Base-by-base conservation (phyloP, 768 basidiomycete genomes). In the Xerocomellus intermedius region DNA sequence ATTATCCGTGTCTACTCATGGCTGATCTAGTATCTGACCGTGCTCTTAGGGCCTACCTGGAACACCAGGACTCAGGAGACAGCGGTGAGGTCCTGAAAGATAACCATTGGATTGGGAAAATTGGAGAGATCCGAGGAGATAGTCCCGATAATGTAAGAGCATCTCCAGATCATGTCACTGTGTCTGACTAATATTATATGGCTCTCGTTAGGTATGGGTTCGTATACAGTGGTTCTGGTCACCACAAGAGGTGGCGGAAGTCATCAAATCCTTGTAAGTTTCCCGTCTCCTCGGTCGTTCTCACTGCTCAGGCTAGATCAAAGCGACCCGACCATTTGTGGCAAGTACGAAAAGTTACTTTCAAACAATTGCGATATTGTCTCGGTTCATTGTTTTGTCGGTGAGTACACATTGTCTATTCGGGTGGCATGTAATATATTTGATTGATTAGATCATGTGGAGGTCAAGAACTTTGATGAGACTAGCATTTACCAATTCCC, bases 141-240 rank as follows among this genome's bases (percentile, higher is more conserved):
- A 10, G 57, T 8, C 66, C 73, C 5, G 68, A 61, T 2, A 62
- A 74, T 62, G 62, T 80, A 51, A 43, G 71, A 17, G 41, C 21
- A 2, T 17, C 33, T 50, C 32, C 16, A 8, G 2, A 12, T 5
- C 28, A 21, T 42, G 14, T n/a, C n/a, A n/a, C n/a, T n/a, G n/a
- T 16, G 26, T 35, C 21, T 42, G 2, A 13, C 38, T 39, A 7
- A 50, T 5, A 12, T 19, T 2, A 14, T 2, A 22, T 8, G 14
- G 4, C 21, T 19, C 12, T 28, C 33, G 7, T 39, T 42, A 85
- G 78, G 83, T 85, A 0, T 85, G 81, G 81, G 74, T 71, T 0
- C 64, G 58, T 10, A 75, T 86, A 0, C 75, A 79, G 45, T 86
- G 84, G 84, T 84, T 70, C 45, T 86, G 81, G 66, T 74, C 77